phyloP scores from a whole-genome alignment of 192 early-diverging fungal genomes.

The Dispira simplex region DNA sequence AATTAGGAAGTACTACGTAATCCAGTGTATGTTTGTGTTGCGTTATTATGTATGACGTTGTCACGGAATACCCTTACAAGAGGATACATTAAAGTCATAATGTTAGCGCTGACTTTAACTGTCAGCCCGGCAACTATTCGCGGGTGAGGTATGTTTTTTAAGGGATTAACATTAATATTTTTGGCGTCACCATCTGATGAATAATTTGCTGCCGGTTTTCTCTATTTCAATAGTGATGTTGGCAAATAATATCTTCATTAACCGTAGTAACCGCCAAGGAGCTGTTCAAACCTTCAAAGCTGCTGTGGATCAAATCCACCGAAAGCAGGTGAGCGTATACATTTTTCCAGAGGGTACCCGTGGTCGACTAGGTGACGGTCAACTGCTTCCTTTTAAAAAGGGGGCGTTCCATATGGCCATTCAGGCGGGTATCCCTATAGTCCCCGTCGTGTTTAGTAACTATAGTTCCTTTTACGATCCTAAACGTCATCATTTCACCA shows the following conservation, averaged over 20 bases:
- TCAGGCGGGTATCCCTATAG: slow-evolving; percentile 68
- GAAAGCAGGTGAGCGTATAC: slow-evolving; percentile 57
- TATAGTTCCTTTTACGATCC: slow-evolving; percentile 29
- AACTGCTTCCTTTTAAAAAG: slow-evolving; percentile 88
- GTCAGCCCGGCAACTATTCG: neutral
- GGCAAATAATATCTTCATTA: slow-evolving; percentile 75
- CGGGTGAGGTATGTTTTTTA: neutral
- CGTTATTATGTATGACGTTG: neutral
- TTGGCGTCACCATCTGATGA: too few species aligned
- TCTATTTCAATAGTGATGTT: slow-evolving; percentile 35
- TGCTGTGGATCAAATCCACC: slow-evolving; percentile 58
- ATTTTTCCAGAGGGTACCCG: slow-evolving; percentile 92
- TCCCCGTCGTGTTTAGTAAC: slow-evolving; percentile 75
- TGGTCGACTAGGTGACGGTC: slow-evolving; percentile 44
- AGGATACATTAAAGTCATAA: neutral
- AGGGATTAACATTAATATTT: too few species aligned
- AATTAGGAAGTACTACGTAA: neutral
- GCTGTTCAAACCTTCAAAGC: slow-evolving; percentile 59
- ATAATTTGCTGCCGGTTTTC: too few species aligned
- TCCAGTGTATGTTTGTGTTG: neutral
- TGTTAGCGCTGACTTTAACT: neutral
- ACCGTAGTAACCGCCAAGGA: slow-evolving; percentile 61
- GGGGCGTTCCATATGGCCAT: slow-evolving; percentile 91
- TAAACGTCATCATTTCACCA: slow-evolving; percentile 21
- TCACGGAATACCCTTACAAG: neutral